Conservation (phyloP, 345 rosid genomes). For the Lepidium sativum region DNA sequence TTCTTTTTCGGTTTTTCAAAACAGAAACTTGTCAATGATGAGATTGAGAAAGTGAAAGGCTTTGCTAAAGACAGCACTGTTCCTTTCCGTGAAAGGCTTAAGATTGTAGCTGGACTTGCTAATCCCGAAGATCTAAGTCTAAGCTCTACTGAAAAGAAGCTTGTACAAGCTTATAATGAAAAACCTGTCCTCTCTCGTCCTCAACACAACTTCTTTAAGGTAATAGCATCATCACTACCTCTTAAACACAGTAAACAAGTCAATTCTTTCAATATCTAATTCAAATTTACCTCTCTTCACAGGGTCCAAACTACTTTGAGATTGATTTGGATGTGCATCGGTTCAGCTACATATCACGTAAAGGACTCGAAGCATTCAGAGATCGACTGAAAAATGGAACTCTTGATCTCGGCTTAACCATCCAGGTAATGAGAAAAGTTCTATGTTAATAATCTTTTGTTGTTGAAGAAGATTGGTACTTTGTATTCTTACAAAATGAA, state of each 20-base stretch:
- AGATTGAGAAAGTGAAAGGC: slow-evolving; percentile 79
- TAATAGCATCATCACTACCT: neutral
- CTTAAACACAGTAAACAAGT: neutral
- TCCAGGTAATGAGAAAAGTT: slow-evolving; percentile 49
- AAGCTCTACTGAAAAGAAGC: slow-evolving; percentile 79
- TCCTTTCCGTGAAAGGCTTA: slow-evolving; percentile 84
- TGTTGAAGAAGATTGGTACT: neutral
- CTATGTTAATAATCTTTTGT: neutral
- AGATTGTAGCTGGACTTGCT: slow-evolving; percentile 72
- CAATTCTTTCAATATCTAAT: neutral
- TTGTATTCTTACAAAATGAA: neutral
- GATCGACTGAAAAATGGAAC: slow-evolving; percentile 72
- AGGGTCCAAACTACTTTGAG: slow-evolving; percentile 91
- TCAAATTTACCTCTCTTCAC: slow-evolving; percentile 1
- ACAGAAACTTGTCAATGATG: slow-evolving; percentile 79
- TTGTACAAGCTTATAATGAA: slow-evolving; percentile 73
- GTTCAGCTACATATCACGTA: slow-evolving; percentile 85
- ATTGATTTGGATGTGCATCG: slow-evolving; percentile 90
- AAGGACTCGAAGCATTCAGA: slow-evolving; percentile 83
- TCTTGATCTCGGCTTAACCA: slow-evolving; percentile 74
- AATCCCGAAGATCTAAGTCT: slow-evolving; percentile 77
- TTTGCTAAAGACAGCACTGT: slow-evolving; percentile 65
- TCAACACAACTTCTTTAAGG: slow-evolving; percentile 78
- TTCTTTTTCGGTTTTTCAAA: neutral
- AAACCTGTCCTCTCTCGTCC: slow-evolving; percentile 96